Evolutionary conservation across 2,329 filamentous ascomycete species (phyloP).

Genomic region (Gaeumannomyces tritici): DNA sequence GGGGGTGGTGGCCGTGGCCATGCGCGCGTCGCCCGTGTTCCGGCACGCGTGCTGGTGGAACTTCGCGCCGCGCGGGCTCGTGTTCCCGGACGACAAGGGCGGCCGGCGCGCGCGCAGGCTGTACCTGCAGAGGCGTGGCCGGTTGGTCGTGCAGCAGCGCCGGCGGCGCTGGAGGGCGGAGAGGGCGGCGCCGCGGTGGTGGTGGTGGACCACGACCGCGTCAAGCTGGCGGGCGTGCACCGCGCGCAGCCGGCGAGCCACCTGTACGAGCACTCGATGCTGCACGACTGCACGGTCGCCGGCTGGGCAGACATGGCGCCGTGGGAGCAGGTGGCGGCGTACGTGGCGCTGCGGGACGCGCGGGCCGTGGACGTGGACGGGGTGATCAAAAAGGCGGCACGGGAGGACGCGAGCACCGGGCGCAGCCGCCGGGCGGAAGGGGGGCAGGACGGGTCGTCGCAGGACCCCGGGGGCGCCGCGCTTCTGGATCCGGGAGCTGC

Average conservation of each 20-base stretch:
- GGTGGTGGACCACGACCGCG: no score
- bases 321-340: neutral
- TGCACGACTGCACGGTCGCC: neutral
- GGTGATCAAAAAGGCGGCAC: neutral
- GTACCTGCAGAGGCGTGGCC: no score
- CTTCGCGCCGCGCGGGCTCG: neutral
- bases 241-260: conserved; percentile 31
- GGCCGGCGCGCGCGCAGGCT: no score
- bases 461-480: neutral
- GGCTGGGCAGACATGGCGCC: neutral
- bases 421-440: no score
- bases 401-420: no score
- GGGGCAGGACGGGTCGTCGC: no score
- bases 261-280: conserved; percentile 14
- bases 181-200: no score
- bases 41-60: neutral
- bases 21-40: neutral
- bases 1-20: neutral
- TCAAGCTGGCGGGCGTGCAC: conserved; percentile 26
- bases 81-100: no score
- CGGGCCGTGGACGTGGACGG: neutral
- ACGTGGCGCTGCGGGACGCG: neutral
- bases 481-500: no score
- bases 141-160: no score
- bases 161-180: no score